These are phyloP conservation scores for Gossypium schwendimanii DNA, from an alignment of 441 rosid species.

Conservation along the genomic window DNA sequence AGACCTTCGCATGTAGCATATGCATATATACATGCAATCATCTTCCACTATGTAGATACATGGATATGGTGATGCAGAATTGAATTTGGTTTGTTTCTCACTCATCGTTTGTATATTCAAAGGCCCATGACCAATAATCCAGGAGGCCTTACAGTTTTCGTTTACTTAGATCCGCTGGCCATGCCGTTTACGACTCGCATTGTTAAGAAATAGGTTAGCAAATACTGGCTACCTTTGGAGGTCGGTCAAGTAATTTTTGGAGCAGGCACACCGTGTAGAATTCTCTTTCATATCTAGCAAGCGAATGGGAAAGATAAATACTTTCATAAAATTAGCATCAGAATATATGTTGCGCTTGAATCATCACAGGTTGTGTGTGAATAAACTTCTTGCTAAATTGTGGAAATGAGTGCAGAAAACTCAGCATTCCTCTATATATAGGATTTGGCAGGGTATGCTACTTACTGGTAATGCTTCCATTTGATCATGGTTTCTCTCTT, in stretches of 20 bases:
- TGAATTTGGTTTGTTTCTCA: background rate
- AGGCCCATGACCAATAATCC: background rate
- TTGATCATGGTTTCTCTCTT: background rate
- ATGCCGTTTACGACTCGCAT: background rate
- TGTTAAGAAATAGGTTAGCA: background rate
- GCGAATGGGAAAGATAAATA: too few relatives aligned
- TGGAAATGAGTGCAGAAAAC: too few relatives aligned
- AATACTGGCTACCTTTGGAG: background rate
- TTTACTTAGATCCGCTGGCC: background rate
- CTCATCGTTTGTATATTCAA: background rate
- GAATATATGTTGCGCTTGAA: too few relatives aligned
- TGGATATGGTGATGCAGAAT: background rate
- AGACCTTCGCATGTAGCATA: background rate
- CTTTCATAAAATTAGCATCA: too few relatives aligned
- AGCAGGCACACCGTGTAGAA: background rate
- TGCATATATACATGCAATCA: background rate
- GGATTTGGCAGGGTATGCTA: background rate
- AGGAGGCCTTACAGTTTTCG: background rate
- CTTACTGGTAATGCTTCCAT: background rate
- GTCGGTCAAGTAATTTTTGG: background rate
- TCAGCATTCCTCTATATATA: too few relatives aligned
- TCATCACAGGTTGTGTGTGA: too few relatives aligned
- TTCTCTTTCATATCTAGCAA: background rate
- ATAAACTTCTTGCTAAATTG: too few relatives aligned
- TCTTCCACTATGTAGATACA: background rate